Evolutionary conservation across 345 rosid genomes (phyloP), one percentile per base, ranked within the genome.

Genomic region (Nephelium lappaceum): DNA sequence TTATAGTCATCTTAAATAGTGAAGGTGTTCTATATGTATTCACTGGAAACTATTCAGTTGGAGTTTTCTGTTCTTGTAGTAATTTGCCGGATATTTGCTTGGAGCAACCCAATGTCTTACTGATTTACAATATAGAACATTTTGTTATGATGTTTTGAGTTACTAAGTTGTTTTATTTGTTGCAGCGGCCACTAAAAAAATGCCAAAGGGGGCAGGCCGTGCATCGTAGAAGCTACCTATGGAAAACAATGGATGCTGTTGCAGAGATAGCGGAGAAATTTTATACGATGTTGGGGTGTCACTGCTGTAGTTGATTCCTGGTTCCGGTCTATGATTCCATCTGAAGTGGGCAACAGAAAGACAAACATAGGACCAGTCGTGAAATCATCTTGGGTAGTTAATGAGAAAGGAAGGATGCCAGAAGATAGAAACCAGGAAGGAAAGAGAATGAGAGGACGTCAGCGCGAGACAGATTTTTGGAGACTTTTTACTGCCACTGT

Each of bases 181-280:
- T 75, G 58, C 98, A 95, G 98, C 85, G 27, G 84, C 81, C 27
- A 83, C 97, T 16, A 95, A 93, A 91, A 92, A 95, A 83, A 87
- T 91, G 96, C 99, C 98, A 11, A 87, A 87, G 75, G 96, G 93
- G 61, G 72, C 43, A 31, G 92, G 91, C 24, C 85, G 70, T 7
- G 88, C 84, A 10, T 41, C 78, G 25, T 63, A 74, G 49, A 43
- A 69, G 67, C 42, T 16, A 60, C 18, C 9, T 18, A 15, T n/a
- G 47, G 3, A 36, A 16, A 4, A 2, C 12, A 8, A 66, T 45
- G n/a, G 58, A 61, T 12, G 16, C 39, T 63, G 25, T 11, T 18
- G 24, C 8, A 11, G 55, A 41, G 41, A 61, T 14, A 31, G 5
- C 6, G 55, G 12, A 43, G 6, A 31, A 10, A 55, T 38, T 58